Percentiles rank a stretch among this genome's conserved stretches.
These are phyloP conservation scores for Trametes maxima DNA, from an alignment of 768 basidiomycete genomes.

Conservation along the genomic window DNA sequence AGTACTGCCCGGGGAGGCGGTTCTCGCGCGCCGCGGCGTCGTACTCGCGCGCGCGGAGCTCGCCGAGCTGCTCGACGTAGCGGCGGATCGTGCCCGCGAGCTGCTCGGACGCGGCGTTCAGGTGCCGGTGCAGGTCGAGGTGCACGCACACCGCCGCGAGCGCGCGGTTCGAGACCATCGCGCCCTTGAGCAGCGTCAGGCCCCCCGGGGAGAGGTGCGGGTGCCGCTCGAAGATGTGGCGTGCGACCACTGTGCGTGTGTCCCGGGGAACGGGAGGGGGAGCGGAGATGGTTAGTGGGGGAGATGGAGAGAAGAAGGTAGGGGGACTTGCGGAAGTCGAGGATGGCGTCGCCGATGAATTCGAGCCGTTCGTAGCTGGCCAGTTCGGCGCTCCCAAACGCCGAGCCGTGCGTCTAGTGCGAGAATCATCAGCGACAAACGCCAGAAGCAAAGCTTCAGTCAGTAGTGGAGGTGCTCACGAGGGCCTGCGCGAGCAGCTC, in stretches of 20 bases:
- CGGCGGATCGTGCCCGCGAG: conserved; percentile 52
- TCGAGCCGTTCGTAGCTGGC: conserved; percentile 76
- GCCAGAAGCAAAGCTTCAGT: too few species aligned
- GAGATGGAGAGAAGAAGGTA: background rate
- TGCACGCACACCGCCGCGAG: conserved; percentile 77
- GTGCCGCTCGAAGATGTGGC: conserved; percentile 67
- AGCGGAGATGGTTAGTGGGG: conserved; percentile 6
- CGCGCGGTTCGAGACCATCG: conserved; percentile 84
- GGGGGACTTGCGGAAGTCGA: conserved; percentile 70
- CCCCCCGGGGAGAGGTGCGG: conserved; percentile 69
- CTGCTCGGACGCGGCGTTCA: conserved; percentile 58
- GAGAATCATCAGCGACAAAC: background rate
- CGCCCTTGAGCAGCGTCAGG: conserved; percentile 79
- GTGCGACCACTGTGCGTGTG: conserved; percentile 63
- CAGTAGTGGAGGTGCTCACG: conserved; percentile 52
- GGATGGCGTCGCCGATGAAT: conserved; percentile 84
- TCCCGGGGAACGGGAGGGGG: too few species aligned
- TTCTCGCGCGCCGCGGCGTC: conserved; percentile 49
- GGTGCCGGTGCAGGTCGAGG: conserved; percentile 62
- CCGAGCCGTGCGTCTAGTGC: conserved; percentile 68
- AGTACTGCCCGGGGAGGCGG: conserved; percentile 67
- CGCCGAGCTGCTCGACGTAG: conserved; percentile 54
- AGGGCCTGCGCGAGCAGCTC: conserved; percentile 73
- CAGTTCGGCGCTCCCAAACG: conserved; percentile 37
- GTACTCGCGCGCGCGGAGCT: conserved; percentile 50